Evolutionary conservation across 352 stramenopile genomes (phyloP), one percentile per base, ranked within the genome.

Genomic region (Phytophthora fragariaefolia): DNA sequence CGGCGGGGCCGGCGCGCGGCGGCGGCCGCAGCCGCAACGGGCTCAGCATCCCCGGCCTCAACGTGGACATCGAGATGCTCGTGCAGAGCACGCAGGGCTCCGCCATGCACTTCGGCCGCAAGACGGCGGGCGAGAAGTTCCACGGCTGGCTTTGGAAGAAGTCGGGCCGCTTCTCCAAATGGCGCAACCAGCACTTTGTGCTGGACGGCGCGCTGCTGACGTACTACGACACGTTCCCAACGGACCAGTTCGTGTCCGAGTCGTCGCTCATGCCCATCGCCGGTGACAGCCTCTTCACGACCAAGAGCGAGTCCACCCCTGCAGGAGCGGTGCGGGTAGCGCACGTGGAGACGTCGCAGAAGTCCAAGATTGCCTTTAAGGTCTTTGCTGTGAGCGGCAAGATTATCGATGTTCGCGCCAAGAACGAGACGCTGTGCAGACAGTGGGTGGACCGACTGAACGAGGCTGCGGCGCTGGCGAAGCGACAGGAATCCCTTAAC

Each of bases 101-200:
- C 9, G 82, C 85, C 40, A 91, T 90, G 75, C 73, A 84, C 45
- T 90, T 84, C 59, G 81, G 80, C 9, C 82, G 83, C 49, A 87
- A 89, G 62, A 79, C 70, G 40, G 62, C 69, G 43, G 73, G 65
- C 53, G 85, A 95, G 56, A 91, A 92, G 56, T 92, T 92, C 49
- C 84, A 93, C 58, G 87, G 87, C 6, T 93, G 84, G 87, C 79
- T 95, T 6, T 95, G 84, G 84, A 93, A 88, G 67, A 92, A 92
- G 57, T 90, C 76, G 3, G 84, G 87, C 7, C 81, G 83, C 17
- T 95, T 95, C 60, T 79, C 77, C 26, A 91, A 92, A 63, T 95
- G 87, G 87, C 85, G 80, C 40, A 92, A 92, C 68, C 83, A 95
- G 80, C 85, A 93, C 51, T 95, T 95, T 63, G 83, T 95, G 48